Conservation (phyloP, 176 grass and related monocot genomes). For the Chrysopogon serrulatus region DNA sequence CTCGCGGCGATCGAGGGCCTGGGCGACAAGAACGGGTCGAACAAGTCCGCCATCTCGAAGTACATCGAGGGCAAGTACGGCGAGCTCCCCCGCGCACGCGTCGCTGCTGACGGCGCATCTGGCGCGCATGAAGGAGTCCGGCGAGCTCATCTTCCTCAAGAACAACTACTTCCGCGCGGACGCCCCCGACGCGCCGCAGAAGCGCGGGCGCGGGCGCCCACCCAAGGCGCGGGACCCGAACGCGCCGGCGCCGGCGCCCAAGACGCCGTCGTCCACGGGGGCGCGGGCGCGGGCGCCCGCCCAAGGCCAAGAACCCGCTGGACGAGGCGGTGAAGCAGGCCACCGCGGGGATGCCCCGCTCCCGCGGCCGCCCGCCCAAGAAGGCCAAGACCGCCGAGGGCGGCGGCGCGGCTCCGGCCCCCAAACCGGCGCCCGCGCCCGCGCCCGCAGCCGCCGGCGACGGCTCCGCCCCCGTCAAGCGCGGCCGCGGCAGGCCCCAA, state of each 20-base stretch:
- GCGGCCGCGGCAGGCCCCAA: constrained; percentile 81
- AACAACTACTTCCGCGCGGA: constrained; percentile 67
- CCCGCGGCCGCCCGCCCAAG: constrained; percentile 56
- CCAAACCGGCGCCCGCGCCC: not conserved
- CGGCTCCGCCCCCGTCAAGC: constrained; percentile 40
- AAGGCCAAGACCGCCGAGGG: constrained; percentile 29
- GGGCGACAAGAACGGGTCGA: constrained; percentile 61
- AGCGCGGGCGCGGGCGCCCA: constrained; percentile 61
- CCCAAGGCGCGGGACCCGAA: constrained; percentile 41
- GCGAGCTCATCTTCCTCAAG: constrained; percentile 72
- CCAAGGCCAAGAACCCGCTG: constrained; percentile 49
- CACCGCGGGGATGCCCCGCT: constrained; percentile 43
- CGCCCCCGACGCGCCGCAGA: constrained; percentile 44
- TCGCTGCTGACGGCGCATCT: constrained; percentile 76
- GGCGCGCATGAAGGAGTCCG: constrained; percentile 72
- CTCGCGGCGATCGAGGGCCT: constrained; percentile 52
- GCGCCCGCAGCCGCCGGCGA: not conserved
- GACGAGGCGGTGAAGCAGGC: constrained; percentile 39
- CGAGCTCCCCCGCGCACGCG: constrained; percentile 49
- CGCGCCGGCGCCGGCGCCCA: too few relatives aligned
- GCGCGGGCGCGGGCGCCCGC: constrained; percentile 48
- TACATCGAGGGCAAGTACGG: constrained; percentile 68
- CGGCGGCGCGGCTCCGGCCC: too few relatives aligned
- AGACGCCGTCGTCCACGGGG: not conserved
- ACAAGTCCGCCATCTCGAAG: constrained; percentile 76